A percentile compares a stretch with the other conserved stretches of the same genome.
phyloP scores from a whole-genome alignment of 2,329 filamentous ascomycete genomes.

The Mollisiaceae sp. region DNA sequence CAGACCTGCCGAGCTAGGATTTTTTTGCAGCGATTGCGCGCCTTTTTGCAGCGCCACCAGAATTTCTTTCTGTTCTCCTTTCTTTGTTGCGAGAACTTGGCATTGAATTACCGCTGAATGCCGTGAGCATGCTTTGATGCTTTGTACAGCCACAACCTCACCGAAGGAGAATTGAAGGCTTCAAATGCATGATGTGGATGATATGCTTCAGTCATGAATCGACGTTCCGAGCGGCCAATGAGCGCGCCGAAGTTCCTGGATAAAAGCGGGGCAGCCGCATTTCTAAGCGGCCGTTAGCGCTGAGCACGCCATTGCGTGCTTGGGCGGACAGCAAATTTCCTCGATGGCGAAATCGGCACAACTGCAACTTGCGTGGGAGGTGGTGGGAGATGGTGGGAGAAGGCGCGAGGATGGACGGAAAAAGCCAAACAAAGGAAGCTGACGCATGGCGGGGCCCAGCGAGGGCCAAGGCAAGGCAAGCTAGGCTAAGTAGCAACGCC shows the following conservation, averaged over 20 bases:
- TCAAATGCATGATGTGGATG: conserved; percentile 8
- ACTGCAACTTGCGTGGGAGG: neutral
- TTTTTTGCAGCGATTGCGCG: neutral
- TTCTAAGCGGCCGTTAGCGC: neutral
- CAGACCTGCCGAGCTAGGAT: neutral
- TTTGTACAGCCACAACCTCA: neutral
- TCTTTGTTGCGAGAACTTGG: neutral
- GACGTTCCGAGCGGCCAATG: neutral
- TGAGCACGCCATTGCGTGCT: conserved; percentile 3
- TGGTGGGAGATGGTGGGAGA: no score
- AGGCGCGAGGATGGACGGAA: neutral
- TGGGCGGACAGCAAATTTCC: neutral
- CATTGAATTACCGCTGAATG: neutral
- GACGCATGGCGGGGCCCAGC: neutral
- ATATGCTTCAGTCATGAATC: neutral
- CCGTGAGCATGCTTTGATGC: neutral
- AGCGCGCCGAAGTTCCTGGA: neutral
- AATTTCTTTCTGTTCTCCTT: neutral
- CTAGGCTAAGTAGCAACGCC: neutral
- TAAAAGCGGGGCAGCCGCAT: neutral
- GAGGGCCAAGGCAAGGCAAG: neutral
- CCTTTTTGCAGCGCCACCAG: neutral
- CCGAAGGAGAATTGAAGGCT: neutral
- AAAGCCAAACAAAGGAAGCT: neutral
- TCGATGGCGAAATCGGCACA: conserved; percentile 12